Evolutionary conservation across 495 filamentous ascomycete genomes (phyloP).

Genomic region (Trichoderma orchidacearum): DNA sequence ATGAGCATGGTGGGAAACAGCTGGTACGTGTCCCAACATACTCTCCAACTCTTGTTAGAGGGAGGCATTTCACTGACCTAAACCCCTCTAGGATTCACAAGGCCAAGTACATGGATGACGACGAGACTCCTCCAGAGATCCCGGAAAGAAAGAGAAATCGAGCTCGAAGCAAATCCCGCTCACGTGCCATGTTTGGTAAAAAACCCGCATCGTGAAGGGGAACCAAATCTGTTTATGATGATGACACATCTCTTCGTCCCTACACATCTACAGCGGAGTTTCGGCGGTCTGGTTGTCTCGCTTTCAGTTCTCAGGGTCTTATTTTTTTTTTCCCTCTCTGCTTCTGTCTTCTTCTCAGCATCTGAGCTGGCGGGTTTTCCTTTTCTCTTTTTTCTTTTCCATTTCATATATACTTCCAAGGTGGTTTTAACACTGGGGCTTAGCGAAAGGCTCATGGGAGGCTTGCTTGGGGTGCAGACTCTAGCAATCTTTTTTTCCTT

Average conservation of each 20-base stretch:
- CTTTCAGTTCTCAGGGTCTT: background rate
- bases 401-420: too few relatives aligned
- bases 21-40: slow-evolving; percentile 50
- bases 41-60: slow-evolving; percentile 5
- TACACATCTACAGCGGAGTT: background rate
- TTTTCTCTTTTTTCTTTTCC: background rate
- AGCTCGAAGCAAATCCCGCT: slow-evolving; percentile 29
- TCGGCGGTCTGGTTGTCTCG: background rate
- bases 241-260: background rate
- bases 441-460: too few relatives aligned
- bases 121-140: slow-evolving; percentile 8
- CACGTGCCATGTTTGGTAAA: slow-evolving; percentile 27
- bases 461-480: too few relatives aligned
- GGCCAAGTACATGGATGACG: slow-evolving; percentile 68
- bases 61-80: slow-evolving; percentile 2
- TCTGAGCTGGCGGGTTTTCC: background rate
- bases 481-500: background rate
- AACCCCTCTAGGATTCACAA: slow-evolving; percentile 67
- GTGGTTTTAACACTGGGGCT: too few relatives aligned
- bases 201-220: background rate
- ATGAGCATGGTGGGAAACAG: slow-evolving; percentile 97
- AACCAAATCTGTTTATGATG: background rate
- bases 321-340: background rate
- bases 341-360: background rate
- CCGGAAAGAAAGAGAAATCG: slow-evolving; percentile 12